Conservation (phyloP, 139 green algal species). For the Picochlorum sp. region DNA sequence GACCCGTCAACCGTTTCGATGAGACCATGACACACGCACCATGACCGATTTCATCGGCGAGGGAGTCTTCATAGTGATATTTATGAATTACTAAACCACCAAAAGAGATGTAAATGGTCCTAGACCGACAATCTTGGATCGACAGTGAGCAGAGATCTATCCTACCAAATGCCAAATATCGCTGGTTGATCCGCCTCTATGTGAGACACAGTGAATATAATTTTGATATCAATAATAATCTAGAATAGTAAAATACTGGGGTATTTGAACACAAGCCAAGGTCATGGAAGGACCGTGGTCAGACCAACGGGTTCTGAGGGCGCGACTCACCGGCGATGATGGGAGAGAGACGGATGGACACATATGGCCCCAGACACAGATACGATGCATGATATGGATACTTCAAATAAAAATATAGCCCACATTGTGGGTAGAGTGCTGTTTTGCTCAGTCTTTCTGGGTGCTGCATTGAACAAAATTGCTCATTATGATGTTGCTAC, state of each 20-base stretch:
- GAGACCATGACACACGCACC: background rate
- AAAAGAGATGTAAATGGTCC: background rate
- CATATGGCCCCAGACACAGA: too few relatives aligned
- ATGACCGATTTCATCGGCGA: background rate
- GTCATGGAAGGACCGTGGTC: too few relatives aligned
- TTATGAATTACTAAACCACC: background rate
- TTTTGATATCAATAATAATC: too few relatives aligned
- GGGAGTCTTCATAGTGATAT: background rate
- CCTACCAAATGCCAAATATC: too few relatives aligned
- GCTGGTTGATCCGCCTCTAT: too few relatives aligned
- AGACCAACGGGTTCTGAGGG: too few relatives aligned
- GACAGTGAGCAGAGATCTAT: background rate
- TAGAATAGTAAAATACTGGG: too few relatives aligned
- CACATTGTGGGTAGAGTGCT: slow-evolving; percentile 3
- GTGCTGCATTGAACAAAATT: background rate
- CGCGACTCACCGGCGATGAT: background rate
- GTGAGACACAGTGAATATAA: too few relatives aligned
- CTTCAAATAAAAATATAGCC: background rate
- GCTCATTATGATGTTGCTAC: background rate
- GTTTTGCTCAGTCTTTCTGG: slow-evolving; percentile 9
- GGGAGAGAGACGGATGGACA: background rate
- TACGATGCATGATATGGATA: too few relatives aligned
- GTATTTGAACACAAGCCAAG: too few relatives aligned
- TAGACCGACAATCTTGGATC: background rate
- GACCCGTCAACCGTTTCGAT: background rate